phyloP scores from a whole-genome alignment of 805 yeast species.

The Ogataea pignaliae region DNA sequence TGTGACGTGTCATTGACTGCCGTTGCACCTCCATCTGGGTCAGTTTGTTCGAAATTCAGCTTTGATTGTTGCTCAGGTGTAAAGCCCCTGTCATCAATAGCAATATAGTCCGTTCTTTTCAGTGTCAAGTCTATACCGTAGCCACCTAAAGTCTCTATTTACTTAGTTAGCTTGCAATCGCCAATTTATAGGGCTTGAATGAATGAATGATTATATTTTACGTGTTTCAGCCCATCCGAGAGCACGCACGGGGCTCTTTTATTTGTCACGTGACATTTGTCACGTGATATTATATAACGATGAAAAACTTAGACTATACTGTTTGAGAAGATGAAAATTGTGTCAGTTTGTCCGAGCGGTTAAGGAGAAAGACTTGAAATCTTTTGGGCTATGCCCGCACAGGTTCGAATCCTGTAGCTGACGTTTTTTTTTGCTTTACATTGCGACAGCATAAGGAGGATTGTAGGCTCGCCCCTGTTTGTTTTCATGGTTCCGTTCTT shows the following conservation, averaged over 20 bases:
- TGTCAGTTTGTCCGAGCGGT: constrained; percentile 7
- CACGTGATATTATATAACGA: too few species aligned
- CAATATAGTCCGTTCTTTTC: constrained; percentile 64
- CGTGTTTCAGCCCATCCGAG: too few species aligned
- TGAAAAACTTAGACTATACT: too few species aligned
- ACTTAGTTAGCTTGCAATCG: too few species aligned
- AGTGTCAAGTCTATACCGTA: constrained; percentile 64
- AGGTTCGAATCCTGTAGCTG: constrained; percentile 23
- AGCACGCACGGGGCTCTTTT: too few species aligned
- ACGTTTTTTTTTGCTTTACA: constrained; percentile 9
- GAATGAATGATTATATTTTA: too few species aligned
- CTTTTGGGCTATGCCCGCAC: constrained; percentile 22
- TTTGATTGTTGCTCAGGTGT: constrained; percentile 25
- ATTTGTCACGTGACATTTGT: too few species aligned
- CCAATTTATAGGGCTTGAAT: too few species aligned
- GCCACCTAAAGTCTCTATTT: constrained; percentile 41
- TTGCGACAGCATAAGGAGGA: too few species aligned
- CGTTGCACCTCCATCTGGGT: not conserved
- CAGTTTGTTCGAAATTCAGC: constrained; percentile 19
- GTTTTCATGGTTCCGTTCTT: too few species aligned
- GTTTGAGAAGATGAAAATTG: not conserved
- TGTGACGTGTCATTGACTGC: not conserved
- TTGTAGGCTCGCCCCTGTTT: too few species aligned
- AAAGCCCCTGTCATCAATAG: constrained; percentile 53
- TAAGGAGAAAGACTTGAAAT: constrained; percentile 22